Conservation (phyloP, 768 basidiomycete genomes). For the Fomitopsis pulvina region DNA sequence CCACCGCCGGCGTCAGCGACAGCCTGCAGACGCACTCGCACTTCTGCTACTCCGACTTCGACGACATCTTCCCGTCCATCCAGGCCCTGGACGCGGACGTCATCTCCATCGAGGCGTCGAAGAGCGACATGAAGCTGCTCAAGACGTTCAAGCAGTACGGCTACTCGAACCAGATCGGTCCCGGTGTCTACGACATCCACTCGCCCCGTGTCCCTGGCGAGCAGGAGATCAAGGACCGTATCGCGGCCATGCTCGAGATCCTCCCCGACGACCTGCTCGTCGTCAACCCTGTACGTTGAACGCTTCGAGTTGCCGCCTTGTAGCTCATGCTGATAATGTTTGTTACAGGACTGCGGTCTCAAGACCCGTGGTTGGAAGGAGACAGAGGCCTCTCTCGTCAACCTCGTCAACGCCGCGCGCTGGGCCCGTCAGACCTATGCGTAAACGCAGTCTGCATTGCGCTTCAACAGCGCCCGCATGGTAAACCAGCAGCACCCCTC, state of each 20-base stretch:
- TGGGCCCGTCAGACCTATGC: slow-evolving; percentile 86
- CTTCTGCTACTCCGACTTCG: slow-evolving; percentile 99
- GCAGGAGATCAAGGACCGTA: slow-evolving; percentile 91
- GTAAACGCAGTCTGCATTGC: slow-evolving; percentile 47
- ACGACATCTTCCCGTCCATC: slow-evolving; percentile 97
- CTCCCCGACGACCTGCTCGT: slow-evolving; percentile 79
- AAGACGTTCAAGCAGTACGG: slow-evolving; percentile 92
- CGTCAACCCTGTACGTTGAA: slow-evolving; percentile 70
- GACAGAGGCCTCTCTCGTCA: slow-evolving; percentile 83
- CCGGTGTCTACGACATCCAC: slow-evolving; percentile 99
- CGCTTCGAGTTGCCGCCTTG: background rate
- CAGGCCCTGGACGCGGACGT: slow-evolving; percentile 96
- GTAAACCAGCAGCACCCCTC: slow-evolving; percentile 34
- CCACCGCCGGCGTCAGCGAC: slow-evolving; percentile 93
- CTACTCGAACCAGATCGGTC: slow-evolving; percentile 96
- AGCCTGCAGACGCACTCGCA: slow-evolving; percentile 97
- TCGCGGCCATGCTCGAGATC: slow-evolving; percentile 76
- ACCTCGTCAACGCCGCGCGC: slow-evolving; percentile 87
- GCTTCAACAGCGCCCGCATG: slow-evolving; percentile 91
- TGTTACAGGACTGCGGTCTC: slow-evolving; percentile 79
- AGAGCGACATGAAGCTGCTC: slow-evolving; percentile 97
- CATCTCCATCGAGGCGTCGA: slow-evolving; percentile 97
- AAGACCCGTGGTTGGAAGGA: slow-evolving; percentile 99
- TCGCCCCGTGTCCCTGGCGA: slow-evolving; percentile 94
- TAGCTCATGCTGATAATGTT: slow-evolving; percentile 3